Evolutionary conservation across 768 basidiomycete genomes (phyloP), one percentile per base, ranked within the genome.

Genomic region (Phylloporus sp.): DNA sequence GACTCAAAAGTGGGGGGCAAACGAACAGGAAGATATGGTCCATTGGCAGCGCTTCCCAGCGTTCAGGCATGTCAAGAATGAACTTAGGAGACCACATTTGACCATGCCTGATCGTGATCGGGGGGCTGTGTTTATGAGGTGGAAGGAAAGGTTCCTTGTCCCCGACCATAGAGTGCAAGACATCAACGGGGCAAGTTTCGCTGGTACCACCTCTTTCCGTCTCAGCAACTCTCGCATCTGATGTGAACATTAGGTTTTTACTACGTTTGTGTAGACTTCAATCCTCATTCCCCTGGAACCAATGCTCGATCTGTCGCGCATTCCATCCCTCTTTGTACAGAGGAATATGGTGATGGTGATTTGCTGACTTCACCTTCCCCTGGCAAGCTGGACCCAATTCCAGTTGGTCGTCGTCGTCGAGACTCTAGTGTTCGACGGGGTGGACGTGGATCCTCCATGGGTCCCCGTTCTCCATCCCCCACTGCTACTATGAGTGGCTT

Each of bases 131-230:
- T 98, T 97, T 67, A 92, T 98, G 87, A 78, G 95, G 54, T 95
- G 93, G 88, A 98, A 98, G 72, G 95, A 98, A 72, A 78, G 86
- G 62, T 97, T 97, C 70, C 75, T 98, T 47, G 90, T 97, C n/a
- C 94, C 94, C 3, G 91, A 95, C 68, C 91, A 95, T 72, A 82
- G 85, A 53, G 90, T 95, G 27, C 85, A 90, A 68, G 91, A 95
- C 68, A 95, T 97, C 71, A 91, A 84, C 61, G 94, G 94, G 39
- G 94, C 94, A 20, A 92, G 90, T 66, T 97, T 95, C 69, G 94
- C 94, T 62, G 93, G 92, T 91, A 59, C 66, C 81, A 74, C 16
- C 41, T 40, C 38, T 51, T 53, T 39, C 49, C 54, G 39, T 28
- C 23, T 41, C 20, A 16, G 22, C 20, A 13, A 6, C 34, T n/a